Conservation (phyloP, 805 yeast genomes). For the Lachancea fermentati region DNA sequence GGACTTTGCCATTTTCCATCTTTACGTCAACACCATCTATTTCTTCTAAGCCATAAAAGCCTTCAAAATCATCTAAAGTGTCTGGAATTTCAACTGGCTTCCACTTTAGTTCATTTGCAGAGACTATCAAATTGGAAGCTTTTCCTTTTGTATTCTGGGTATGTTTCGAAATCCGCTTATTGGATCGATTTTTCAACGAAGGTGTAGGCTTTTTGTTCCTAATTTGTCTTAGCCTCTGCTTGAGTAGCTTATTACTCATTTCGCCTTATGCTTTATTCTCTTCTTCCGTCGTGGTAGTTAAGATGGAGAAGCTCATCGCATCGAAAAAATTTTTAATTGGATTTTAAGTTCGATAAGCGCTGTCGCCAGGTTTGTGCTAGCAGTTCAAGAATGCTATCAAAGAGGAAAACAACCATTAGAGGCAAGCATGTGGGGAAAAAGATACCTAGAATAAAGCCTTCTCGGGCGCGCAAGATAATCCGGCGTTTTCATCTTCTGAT, state of each 20-base stretch:
- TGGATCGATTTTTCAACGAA: neutral
- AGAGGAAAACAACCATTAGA: slow-evolving; percentile 31
- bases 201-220: neutral
- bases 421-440: slow-evolving; percentile 30
- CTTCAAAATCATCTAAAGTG: slow-evolving; percentile 79
- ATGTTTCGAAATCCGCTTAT: slow-evolving; percentile 1
- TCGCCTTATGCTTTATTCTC: neutral
- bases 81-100: slow-evolving; percentile 77
- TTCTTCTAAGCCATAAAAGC: slow-evolving; percentile 90
- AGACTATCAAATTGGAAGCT: slow-evolving; percentile 26
- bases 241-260: neutral
- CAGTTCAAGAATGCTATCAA: slow-evolving; percentile 17
- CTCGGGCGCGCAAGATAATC: slow-evolving; percentile 66
- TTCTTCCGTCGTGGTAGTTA: neutral
- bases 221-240: neutral
- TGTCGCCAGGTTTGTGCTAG: neutral
- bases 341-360: neutral
- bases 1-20: slow-evolving; percentile 60
- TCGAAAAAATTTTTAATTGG: slow-evolving; percentile 3
- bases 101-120: slow-evolving; percentile 61
- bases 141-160: neutral
- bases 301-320: slow-evolving; percentile 4
- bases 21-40: slow-evolving; percentile 88
- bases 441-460: slow-evolving; percentile 56
- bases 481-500: slow-evolving; percentile 70